Evolutionary conservation across 2,329 filamentous ascomycete genomes (phyloP).

Genomic region (Diaporthe destruens): DNA sequence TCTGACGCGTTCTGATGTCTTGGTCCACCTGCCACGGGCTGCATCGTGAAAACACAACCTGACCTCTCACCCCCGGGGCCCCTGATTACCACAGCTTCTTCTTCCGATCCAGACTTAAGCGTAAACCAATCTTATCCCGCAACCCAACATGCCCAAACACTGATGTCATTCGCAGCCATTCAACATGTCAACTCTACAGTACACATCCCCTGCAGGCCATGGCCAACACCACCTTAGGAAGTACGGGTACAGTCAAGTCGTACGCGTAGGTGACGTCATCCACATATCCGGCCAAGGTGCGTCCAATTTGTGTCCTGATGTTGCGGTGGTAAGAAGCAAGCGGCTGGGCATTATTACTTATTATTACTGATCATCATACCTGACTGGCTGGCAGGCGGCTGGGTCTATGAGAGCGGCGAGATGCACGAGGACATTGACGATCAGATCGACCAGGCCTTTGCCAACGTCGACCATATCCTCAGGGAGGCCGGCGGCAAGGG

Average conservation of each 20-base stretch:
- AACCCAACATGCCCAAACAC: no score
- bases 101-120: no score
- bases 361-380: no score
- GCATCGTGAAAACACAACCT: no score
- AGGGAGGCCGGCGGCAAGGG: conserved; percentile 67
- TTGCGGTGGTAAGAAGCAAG: background rate
- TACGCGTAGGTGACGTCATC: conserved; percentile 62
- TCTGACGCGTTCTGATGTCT: no score
- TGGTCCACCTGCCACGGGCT: no score
- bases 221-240: conserved; percentile 49
- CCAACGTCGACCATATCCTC: conserved; percentile 66
- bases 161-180: background rate
- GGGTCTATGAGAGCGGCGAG: conserved; percentile 47
- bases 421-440: conserved; percentile 54
- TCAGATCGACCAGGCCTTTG: conserved; percentile 66
- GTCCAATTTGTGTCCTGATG: background rate
- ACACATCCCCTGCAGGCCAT: conserved; percentile 51
- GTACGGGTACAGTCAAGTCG: conserved; percentile 60
- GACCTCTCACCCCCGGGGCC: no score
- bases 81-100: no score
- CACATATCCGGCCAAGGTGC: conserved; percentile 61
- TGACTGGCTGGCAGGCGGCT: conserved; percentile 47
- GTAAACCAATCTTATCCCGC: no score
- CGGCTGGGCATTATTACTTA: background rate
- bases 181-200: conserved; percentile 50